A percentile compares a stretch with the other conserved stretches of the same genome.
Evolutionary conservation across 2,329 filamentous ascomycete genomes (phyloP).

Genomic region (Calonectria multiphialidica): DNA sequence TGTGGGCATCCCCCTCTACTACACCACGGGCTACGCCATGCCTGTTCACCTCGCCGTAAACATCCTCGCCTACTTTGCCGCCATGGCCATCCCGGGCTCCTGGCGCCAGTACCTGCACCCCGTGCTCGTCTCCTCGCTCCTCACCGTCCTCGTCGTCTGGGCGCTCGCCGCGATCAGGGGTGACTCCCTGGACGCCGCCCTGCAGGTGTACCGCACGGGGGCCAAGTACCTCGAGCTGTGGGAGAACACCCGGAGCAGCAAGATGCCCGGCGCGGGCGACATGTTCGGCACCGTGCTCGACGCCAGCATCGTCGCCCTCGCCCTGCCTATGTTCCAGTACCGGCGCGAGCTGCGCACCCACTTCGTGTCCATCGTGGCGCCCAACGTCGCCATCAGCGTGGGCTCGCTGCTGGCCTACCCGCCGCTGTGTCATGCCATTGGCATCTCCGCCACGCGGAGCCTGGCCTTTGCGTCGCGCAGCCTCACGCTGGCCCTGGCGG

Average conservation of each 20-base stretch:
- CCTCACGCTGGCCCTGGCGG: slow-evolving; percentile 71
- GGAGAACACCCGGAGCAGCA: slow-evolving; percentile 46
- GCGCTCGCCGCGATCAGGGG: slow-evolving; percentile 60
- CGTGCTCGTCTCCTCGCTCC: slow-evolving; percentile 66
- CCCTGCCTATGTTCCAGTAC: slow-evolving; percentile 72
- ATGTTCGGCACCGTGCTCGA: slow-evolving; percentile 67
- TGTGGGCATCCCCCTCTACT: slow-evolving; percentile 68
- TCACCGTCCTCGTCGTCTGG: slow-evolving; percentile 66
- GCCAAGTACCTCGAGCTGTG: slow-evolving; percentile 66
- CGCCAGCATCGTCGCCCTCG: slow-evolving; percentile 69
- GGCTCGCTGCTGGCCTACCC: slow-evolving; percentile 70
- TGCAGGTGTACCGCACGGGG: slow-evolving; percentile 64
- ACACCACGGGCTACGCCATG: slow-evolving; percentile 64
- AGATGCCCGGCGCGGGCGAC: slow-evolving; percentile 66
- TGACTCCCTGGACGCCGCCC: slow-evolving; percentile 53
- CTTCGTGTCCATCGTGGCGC: slow-evolving; percentile 66
- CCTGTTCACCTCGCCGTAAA: slow-evolving; percentile 60
- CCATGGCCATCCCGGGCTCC: slow-evolving; percentile 59
- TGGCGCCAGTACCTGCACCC: slow-evolving; percentile 69
- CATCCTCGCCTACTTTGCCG: slow-evolving; percentile 64
- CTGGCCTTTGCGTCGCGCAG: slow-evolving; percentile 69
- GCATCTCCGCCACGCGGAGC: slow-evolving; percentile 64
- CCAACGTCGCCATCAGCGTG: slow-evolving; percentile 64
- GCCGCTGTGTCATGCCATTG: slow-evolving; percentile 63
- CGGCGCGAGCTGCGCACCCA: slow-evolving; percentile 66